These are phyloP conservation scores for Hypoxylon cercidicola DNA, from an alignment of 495 filamentous ascomycete species.

Conservation along the genomic window DNA sequence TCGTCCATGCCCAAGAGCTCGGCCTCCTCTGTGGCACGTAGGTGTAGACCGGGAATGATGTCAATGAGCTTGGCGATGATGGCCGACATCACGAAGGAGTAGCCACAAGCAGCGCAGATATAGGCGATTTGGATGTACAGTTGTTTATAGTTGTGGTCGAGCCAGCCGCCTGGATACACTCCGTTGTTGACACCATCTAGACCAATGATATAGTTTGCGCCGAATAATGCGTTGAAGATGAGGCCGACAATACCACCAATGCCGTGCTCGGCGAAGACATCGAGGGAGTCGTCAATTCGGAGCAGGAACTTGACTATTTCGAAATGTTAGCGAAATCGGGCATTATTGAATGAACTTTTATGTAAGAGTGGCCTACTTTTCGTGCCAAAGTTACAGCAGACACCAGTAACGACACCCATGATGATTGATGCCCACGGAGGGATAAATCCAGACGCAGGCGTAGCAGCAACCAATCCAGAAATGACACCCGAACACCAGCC, in stretches of 20 bases:
- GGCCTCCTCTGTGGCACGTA: conserved; percentile 94
- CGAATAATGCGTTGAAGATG: conserved; percentile 92
- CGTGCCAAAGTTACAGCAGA: conserved; percentile 93
- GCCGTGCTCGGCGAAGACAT: conserved; percentile 98
- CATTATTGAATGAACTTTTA: background rate
- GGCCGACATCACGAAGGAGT: conserved; percentile 85
- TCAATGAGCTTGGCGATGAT: conserved; percentile 88
- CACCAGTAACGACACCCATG: conserved; percentile 84
- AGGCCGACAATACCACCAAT: conserved; percentile 93
- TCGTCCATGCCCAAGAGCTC: conserved; percentile 99
- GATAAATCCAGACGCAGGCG: conserved; percentile 87
- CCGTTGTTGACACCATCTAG: conserved; percentile 92
- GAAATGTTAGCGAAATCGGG: conserved; percentile 41
- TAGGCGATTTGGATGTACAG: conserved; percentile 94
- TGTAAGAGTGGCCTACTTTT: conserved; percentile 61
- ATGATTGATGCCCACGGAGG: conserved; percentile 89
- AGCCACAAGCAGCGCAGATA: conserved; percentile 76
- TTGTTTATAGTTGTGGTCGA: conserved; percentile 88
- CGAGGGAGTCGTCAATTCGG: conserved; percentile 94
- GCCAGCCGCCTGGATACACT: conserved; percentile 76
- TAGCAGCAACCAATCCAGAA: conserved; percentile 88
- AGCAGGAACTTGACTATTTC: conserved; percentile 89
- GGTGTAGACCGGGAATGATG: conserved; percentile 85
- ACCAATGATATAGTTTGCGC: conserved; percentile 87
- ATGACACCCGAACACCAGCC: conserved; percentile 98